phyloP scores from a whole-genome alignment of 2,329 filamentous ascomycete species.

The Aspergillus sp. region DNA sequence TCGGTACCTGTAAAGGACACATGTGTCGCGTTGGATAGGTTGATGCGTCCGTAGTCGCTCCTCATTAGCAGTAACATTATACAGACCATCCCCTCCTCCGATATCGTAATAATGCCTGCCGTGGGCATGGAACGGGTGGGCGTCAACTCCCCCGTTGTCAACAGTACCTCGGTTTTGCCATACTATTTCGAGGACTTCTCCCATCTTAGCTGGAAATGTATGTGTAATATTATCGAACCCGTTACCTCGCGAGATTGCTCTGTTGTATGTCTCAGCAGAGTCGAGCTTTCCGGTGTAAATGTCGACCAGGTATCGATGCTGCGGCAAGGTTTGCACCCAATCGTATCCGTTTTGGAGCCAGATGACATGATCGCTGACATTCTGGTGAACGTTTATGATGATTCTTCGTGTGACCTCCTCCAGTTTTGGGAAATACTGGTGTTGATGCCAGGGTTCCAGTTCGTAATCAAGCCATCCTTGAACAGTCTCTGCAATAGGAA shows the following conservation, averaged over 20 bases:
- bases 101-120: conserved; percentile 47
- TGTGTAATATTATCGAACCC: conserved; percentile 43
- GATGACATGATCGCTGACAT: conserved; percentile 21
- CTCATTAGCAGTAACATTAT: conserved; percentile 44
- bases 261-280: conserved; percentile 6
- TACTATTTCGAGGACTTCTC: conserved; percentile 48
- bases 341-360: conserved; percentile 42
- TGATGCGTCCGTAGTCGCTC: conserved; percentile 32
- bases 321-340: conserved; percentile 43
- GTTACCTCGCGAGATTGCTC: conserved; percentile 20
- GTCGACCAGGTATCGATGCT: conserved; percentile 46
- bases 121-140: conserved; percentile 49
- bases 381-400: conserved; percentile 41
- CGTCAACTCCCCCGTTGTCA: conserved; percentile 30
- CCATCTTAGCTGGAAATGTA: conserved; percentile 43
- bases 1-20: conserved; percentile 56
- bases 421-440: conserved; percentile 16
- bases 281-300: conserved; percentile 33
- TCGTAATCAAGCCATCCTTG: not conserved
- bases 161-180: conserved; percentile 35
- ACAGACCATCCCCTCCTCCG: conserved; percentile 46
- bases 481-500: not conserved
- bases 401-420: conserved; percentile 51
- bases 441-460: not conserved
- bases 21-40: conserved; percentile 47